These are phyloP conservation scores for Rubus idaeus DNA, from an alignment of 306 rosid species.

Conservation along the genomic window DNA sequence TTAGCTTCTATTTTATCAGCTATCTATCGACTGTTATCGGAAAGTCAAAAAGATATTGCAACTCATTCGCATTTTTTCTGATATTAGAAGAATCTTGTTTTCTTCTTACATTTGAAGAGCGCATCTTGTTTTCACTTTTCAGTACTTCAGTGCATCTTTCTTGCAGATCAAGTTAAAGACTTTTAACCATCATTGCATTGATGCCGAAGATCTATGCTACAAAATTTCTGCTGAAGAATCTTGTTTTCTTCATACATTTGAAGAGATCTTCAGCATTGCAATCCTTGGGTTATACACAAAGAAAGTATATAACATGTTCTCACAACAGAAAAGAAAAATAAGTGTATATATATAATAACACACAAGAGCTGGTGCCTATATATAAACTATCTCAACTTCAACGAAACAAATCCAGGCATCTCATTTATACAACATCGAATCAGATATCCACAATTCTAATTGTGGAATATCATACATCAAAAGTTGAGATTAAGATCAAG, in stretches of 20 bases:
- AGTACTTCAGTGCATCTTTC: conserved; percentile 6
- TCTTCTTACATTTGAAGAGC: neutral
- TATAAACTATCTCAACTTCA: neutral
- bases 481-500: conserved; percentile 13
- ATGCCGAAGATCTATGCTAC: neutral
- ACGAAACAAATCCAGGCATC: neutral
- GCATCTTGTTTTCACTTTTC: neutral
- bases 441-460: neutral
- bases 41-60: neutral
- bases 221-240: too few relatives aligned
- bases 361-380: neutral
- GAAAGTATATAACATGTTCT: neutral
- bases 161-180: neutral
- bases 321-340: neutral
- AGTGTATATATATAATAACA: neutral
- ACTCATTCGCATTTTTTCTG: neutral
- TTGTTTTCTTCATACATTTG: too few relatives aligned
- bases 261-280: too few relatives aligned
- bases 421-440: conserved; percentile 4
- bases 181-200: neutral
- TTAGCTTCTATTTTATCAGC: neutral
- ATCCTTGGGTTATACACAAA: neutral
- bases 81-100: neutral
- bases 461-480: conserved; percentile 23
- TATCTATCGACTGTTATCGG: too few relatives aligned